Evolutionary conservation across 208 protist genomes (phyloP), one percentile per base, ranked within the genome.

Genomic region (Lotmaria passim): DNA sequence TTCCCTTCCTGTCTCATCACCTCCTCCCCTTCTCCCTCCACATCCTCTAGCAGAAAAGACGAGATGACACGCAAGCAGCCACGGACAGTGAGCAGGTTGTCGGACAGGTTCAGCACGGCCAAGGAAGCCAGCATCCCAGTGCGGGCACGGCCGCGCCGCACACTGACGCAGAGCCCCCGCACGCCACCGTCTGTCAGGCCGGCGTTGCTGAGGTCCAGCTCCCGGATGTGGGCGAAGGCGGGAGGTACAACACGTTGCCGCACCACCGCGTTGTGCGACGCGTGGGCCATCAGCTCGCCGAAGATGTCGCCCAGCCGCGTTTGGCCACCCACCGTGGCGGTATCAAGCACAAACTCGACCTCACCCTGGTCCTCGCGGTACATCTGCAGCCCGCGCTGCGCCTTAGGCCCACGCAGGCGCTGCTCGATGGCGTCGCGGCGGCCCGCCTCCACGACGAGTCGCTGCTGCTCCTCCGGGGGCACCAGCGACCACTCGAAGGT

Each of bases 241-340:
- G 73, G 21, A 6, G 86, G 81, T 10, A 79, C 55, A 26, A 77
- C 34, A 15, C 66, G 69, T 6, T 52, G 38, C 10, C 82, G 81
- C 34, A 69, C 55, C 38, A 62, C 36, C 11, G 81, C 83, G 70
- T 89, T 88, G 65, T 86, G 83, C 7, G 81, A 76, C 3, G 81
- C 85, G 58, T 95, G 82, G 10, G 90, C 85, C 36, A 91, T 56
- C 7, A 95, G 48, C 73, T 93, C 87, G 58, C 75, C 79, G 4
- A 88, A 28, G 31, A 93, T 76, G 56, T 88, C 80, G 36, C 90
- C 90, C 19, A 91, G 78, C 30, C 78, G 83, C n/a, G 81, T 78
- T 57, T 95, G 90, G 12, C 63, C 74, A 41, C 78, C 46, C 38
- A 59, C 57, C 3, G 73, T 62, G 31, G 75, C 59, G 34, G 33